Conservation (phyloP, 2,329 filamentous ascomycete species). For the Davidsoniella australis region DNA sequence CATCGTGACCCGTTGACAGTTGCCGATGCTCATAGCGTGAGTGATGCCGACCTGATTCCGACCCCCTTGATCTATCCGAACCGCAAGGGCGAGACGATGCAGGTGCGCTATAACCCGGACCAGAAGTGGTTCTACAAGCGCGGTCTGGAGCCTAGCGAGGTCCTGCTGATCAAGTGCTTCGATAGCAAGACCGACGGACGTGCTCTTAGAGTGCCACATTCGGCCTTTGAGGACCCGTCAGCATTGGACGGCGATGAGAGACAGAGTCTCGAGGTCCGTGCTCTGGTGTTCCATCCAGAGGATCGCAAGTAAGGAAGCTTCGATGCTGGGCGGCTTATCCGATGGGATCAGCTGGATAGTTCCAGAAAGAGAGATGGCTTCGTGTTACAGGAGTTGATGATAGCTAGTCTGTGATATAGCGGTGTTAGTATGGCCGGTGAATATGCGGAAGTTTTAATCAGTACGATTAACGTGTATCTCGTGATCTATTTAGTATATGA, state of each 20-base stretch:
- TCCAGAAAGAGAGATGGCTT: no score
- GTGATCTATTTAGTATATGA: no score
- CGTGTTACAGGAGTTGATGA: no score
- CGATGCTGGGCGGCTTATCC: background rate
- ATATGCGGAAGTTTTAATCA: background rate
- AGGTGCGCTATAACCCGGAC: constrained; percentile 23
- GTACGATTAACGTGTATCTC: no score
- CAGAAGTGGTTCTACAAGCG: constrained; percentile 38
- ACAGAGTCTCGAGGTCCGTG: constrained; percentile 44
- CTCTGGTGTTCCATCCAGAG: constrained; percentile 33
- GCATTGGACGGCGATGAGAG: constrained; percentile 37
- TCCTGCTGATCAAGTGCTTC: constrained; percentile 43
- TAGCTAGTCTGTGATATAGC: no score
- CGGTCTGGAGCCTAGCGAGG: constrained; percentile 33
- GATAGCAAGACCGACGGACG: constrained; percentile 29
- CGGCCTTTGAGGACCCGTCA: constrained; percentile 31
- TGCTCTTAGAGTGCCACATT: constrained; percentile 29
- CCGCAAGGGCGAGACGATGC: constrained; percentile 31
- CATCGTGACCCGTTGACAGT: constrained; percentile 33
- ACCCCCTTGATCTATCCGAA: constrained; percentile 32
- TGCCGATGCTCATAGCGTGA: constrained; percentile 31
- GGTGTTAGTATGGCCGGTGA: no score
- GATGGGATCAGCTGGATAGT: no score
- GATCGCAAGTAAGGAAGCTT: constrained; percentile 18
- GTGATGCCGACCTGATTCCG: constrained; percentile 32